Evolutionary conservation across 805 yeast species (phyloP).

Genomic region (Schizosaccharomyces octosporus): DNA sequence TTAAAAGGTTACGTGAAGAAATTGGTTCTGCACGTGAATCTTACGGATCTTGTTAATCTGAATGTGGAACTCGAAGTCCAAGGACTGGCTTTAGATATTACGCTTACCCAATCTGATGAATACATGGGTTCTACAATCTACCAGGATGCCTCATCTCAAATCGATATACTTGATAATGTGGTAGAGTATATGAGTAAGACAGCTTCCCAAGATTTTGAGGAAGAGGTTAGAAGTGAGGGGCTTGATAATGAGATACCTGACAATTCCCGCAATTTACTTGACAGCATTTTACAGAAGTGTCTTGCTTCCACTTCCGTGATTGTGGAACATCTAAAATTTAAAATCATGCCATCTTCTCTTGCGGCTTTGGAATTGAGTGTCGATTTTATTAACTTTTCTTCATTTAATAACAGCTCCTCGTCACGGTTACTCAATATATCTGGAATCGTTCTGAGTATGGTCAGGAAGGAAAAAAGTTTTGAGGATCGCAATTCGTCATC

Average conservation of each 20-base stretch:
- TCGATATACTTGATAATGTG: neutral
- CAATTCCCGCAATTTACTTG: neutral
- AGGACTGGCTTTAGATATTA: neutral
- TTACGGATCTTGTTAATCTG: neutral
- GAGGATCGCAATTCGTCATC: neutral
- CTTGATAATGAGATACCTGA: neutral
- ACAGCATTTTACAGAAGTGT: neutral
- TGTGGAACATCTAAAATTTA: neutral
- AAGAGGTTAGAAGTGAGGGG: neutral
- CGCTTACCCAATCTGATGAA: neutral
- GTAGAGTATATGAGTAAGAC: neutral
- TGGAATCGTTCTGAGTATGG: neutral
- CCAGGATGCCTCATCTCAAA: neutral
- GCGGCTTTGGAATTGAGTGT: neutral
- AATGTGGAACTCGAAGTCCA: neutral
- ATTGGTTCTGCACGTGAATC: neutral
- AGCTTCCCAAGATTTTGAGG: neutral
- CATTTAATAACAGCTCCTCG: neutral
- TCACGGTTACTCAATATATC: neutral
- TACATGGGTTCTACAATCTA: neutral
- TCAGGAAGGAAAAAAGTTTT: neutral
- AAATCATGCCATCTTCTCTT: neutral
- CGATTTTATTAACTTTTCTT: neutral
- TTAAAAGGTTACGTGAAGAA: neutral
- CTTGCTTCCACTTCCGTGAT: neutral